Base-by-base conservation (phyloP, 2,329 filamentous ascomycete genomes). In the Aspergillus sp. region DNA sequence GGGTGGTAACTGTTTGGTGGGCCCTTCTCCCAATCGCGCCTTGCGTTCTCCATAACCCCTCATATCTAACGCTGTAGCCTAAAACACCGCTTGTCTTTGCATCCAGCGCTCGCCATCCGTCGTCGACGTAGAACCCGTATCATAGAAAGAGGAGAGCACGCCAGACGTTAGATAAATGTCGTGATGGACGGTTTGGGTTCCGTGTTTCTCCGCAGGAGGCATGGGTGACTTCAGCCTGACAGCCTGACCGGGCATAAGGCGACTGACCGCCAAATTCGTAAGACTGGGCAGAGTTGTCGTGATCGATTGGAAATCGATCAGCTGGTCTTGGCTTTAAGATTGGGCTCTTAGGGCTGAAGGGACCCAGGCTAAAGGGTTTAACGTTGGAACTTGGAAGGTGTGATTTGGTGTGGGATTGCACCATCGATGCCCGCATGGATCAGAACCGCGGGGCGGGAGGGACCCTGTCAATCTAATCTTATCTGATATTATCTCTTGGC, bases 401-500 rank as follows among this genome's bases (percentile, higher is more conserved):
- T 21, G 33, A 55, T 70, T 70, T 33, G 37, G 19, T 35, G 5
- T 17, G 27, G 39, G 17, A 54, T 57, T 53, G 37, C 50, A 43
- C 50, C 55, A 57, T 49, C 33, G 35, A 15, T 45, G 25, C 19
- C 11, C 5, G 35, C 35, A 6, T 37, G 8, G 35, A 37, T n/a
- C 35, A 37, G 35, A n/a, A 37, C 15, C 35, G 15, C 12, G 35
- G 19, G 45, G 15, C 12, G 14, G 19, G 39, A 27, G 52, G 17
- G 31, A 31, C 40, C 35, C 35, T 15, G 15, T 40, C 4, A 50
- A 64, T 63, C 58, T 60, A 47, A 61, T 61, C 58, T 64, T 63
- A 64, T 64, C 62, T 31, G 52, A 64, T 63, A 57, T 61, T 54
- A 64, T 63, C 62, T 51, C 37, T 41, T 55, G 35, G 23, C 39